phyloP scores from a whole-genome alignment of 2,329 filamentous ascomycete genomes.

The Dactylellina leptospora region DNA sequence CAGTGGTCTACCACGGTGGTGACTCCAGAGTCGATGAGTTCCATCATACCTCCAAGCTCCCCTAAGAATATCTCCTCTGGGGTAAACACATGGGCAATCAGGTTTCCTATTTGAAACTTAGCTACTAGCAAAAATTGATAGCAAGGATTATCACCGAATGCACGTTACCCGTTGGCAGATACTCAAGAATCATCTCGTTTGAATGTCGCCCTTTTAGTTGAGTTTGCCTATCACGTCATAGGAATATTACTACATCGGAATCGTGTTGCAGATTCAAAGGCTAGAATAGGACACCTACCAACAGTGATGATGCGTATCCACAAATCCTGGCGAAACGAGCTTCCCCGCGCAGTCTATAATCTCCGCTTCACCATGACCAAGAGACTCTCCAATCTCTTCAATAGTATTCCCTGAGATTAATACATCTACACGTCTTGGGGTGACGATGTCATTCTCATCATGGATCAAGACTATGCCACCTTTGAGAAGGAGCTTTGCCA shows the following conservation, averaged over 20 bases:
- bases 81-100: conserved; percentile 59
- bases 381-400: conserved; percentile 24
- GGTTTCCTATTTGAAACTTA: conserved; percentile 56
- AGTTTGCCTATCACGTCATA: conserved; percentile 56
- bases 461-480: conserved; percentile 36
- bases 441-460: conserved; percentile 25
- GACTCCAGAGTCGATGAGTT: conserved; percentile 62
- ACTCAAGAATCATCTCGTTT: conserved; percentile 62
- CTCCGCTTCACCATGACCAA: conserved; percentile 39
- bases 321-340: conserved; percentile 62
- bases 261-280: not conserved
- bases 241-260: conserved; percentile 17
- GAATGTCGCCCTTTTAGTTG: conserved; percentile 61
- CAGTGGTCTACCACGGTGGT: conserved; percentile 62
- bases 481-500: conserved; percentile 20
- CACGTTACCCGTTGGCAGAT: conserved; percentile 61
- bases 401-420: conserved; percentile 19
- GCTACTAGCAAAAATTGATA: not conserved
- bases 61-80: conserved; percentile 64
- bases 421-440: conserved; percentile 9
- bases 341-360: conserved; percentile 62
- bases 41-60: conserved; percentile 61
- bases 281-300: conserved; percentile 58
- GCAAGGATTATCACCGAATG: not conserved
- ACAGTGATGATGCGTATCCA: conserved; percentile 63